Conservation (phyloP, 495 filamentous ascomycete genomes). For the Gamarada debralockiae region DNA sequence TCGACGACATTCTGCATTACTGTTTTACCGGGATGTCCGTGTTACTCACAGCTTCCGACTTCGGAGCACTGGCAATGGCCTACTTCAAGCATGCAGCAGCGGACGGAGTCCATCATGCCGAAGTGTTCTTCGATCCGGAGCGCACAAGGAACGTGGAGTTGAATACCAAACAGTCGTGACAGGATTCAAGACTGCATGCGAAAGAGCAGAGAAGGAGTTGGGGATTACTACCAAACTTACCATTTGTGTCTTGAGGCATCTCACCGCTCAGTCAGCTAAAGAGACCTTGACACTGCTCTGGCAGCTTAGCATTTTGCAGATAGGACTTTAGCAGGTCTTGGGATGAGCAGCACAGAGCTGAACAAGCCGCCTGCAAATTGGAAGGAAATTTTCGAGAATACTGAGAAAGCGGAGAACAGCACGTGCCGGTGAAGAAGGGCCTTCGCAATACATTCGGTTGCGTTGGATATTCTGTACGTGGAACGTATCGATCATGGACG, state of each 20-base stretch:
- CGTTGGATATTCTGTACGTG: slow-evolving; percentile 52
- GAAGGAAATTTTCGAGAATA: slow-evolving; percentile 50
- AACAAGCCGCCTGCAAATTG: slow-evolving; percentile 59
- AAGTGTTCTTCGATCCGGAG: slow-evolving; percentile 79
- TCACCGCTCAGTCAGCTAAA: slow-evolving; percentile 49
- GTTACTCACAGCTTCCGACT: slow-evolving; percentile 54
- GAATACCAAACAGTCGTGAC: slow-evolving; percentile 50
- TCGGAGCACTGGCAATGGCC: slow-evolving; percentile 63
- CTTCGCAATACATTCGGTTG: slow-evolving; percentile 57
- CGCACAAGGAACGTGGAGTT: slow-evolving; percentile 59
- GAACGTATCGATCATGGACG: slow-evolving; percentile 69
- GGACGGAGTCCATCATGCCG: slow-evolving; percentile 65
- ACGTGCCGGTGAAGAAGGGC: slow-evolving; percentile 72
- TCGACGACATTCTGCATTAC: slow-evolving; percentile 72
- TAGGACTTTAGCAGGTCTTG: slow-evolving; percentile 54
- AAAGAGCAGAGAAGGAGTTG: slow-evolving; percentile 54
- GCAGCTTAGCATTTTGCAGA: slow-evolving; percentile 40
- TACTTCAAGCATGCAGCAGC: slow-evolving; percentile 61
- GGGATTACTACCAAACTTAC: slow-evolving; percentile 58
- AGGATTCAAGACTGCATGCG: slow-evolving; percentile 54
- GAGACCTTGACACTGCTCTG: slow-evolving; percentile 43
- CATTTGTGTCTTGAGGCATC: slow-evolving; percentile 64
- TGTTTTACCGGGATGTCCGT: slow-evolving; percentile 73
- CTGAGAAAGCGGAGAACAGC: slow-evolving; percentile 49
- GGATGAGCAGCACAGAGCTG: slow-evolving; percentile 60